Evolutionary conservation across 2,329 filamentous ascomycete species (phyloP).

Genomic region (Arthroderma sp.): DNA sequence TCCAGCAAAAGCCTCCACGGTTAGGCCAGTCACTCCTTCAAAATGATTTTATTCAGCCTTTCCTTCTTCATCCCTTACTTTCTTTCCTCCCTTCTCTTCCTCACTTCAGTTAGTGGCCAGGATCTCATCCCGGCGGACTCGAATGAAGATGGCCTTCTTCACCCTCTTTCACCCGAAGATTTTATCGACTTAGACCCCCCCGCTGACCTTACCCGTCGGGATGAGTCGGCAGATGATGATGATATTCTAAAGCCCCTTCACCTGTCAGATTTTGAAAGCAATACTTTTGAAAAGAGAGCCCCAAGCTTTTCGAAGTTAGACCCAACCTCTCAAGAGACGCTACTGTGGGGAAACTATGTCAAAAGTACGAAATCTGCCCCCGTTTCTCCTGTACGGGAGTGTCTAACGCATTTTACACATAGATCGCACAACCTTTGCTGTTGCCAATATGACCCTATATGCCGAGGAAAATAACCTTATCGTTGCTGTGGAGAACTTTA

Average conservation of each 20-base stretch:
- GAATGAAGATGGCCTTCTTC: too few species aligned
- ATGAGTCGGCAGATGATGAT: too few species aligned
- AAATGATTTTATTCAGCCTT: too few species aligned
- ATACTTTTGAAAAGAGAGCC: conserved; percentile 1
- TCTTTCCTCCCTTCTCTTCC: too few species aligned
- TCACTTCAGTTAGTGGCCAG: too few species aligned
- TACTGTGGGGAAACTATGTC: conserved; percentile 2
- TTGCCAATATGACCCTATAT: conserved; percentile 7
- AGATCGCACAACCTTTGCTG: conserved; percentile 2
- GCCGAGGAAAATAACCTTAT: conserved; percentile 1
- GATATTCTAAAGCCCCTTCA: background rate
- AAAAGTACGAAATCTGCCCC: background rate
- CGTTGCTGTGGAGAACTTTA: conserved; percentile 3
- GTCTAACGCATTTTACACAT: background rate
- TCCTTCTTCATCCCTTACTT: too few species aligned
- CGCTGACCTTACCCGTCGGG: too few species aligned
- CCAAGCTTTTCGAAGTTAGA: conserved; percentile 1
- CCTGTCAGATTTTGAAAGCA: conserved; percentile 2
- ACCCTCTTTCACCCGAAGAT: too few species aligned
- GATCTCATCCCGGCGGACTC: too few species aligned
- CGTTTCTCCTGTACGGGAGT: background rate
- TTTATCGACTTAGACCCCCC: too few species aligned
- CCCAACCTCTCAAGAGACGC: background rate
- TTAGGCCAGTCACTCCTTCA: too few species aligned
- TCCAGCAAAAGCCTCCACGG: too few species aligned